phyloP scores from a whole-genome alignment of 2,329 filamentous ascomycete species.

The Diplodia mutila region DNA sequence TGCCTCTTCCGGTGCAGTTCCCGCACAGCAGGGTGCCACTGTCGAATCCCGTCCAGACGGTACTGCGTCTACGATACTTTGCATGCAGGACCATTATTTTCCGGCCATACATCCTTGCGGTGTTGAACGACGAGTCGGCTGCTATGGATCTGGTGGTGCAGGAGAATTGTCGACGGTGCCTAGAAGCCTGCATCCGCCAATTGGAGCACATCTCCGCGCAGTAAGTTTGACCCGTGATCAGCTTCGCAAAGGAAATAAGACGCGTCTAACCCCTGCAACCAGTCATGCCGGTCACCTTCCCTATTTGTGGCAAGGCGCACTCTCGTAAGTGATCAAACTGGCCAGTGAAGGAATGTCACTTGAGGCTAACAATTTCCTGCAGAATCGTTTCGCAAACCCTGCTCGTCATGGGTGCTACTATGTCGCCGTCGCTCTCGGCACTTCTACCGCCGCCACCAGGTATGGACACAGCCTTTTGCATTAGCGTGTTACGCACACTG shows the following conservation, averaged over 20 bases:
- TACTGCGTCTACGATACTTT: slow-evolving; percentile 78
- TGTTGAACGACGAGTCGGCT: slow-evolving; percentile 75
- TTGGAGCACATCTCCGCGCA: slow-evolving; percentile 78
- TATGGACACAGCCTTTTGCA: background rate
- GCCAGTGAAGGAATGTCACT: background rate
- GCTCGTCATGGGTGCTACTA: slow-evolving; percentile 81
- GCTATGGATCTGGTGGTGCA: slow-evolving; percentile 72
- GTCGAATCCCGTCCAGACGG: slow-evolving; percentile 76
- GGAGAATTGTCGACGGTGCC: slow-evolving; percentile 78
- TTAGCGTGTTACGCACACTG: background rate
- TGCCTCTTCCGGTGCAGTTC: slow-evolving; percentile 76
- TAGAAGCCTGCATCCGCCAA: slow-evolving; percentile 79
- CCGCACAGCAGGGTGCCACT: slow-evolving; percentile 70
- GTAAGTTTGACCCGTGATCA: slow-evolving; percentile 55
- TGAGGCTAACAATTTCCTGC: slow-evolving; percentile 16
- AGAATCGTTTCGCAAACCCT: slow-evolving; percentile 82
- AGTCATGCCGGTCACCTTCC: slow-evolving; percentile 82
- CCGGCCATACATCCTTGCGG: slow-evolving; percentile 78
- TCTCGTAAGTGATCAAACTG: slow-evolving; percentile 48
- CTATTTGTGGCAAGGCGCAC: slow-evolving; percentile 82
- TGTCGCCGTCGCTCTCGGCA: slow-evolving; percentile 72
- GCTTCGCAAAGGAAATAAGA: slow-evolving; percentile 2
- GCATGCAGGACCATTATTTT: slow-evolving; percentile 87
- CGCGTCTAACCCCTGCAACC: slow-evolving; percentile 26
- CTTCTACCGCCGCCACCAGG: slow-evolving; percentile 59